Base-by-base conservation (phyloP, 202 grass and related monocot species). In the Digitaria exilis region DNA sequence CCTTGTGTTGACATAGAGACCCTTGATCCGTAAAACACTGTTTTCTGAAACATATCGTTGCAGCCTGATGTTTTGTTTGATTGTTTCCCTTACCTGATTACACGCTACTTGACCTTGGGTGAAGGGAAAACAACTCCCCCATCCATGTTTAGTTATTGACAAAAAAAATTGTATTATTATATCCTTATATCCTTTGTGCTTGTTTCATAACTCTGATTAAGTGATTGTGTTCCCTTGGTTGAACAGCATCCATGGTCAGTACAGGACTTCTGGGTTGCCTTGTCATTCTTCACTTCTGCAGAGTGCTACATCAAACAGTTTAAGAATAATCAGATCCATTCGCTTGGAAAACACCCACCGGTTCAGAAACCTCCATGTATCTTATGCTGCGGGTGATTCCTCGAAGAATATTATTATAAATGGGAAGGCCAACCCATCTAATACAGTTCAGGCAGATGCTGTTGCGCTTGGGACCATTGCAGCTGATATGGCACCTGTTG, bases 401-500 rank as follows among this genome's bases (percentile, higher is more conserved):
- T 59, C 71, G 71, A 54, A 76, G 65, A 75, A 64, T 67, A 50
- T 67, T 84, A 50, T 76, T 50, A 59, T 89, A 80, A 82, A 87
- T 85, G 86, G 67, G 32, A 84, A 87, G 81, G 78, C 55, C 21
- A 66, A 82, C 79, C 66, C 84, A 72, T 82, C 73, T 55, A 72
- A 82, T 50, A 7, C 62, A 5, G 28, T 89, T 78, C 92, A 94
- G 82, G 88, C 87, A 22, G 92, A 94, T 84, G 86, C 87, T 16
- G 82, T 58, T 80, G 61, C 86, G 41, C 86, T 94, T 48, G 92
- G 81, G 28, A 86, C 92, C 72, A 84, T 91, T 58, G 50, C 90
- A 80, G 82, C 95, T 82, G 95, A 97, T 81, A 91, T 91, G 90
- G 79, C 79, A 76, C 88, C 86, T 84, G 61, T 86, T 80, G 54